phyloP scores from a whole-genome alignment of 139 green algal genomes.

The Marvania coccoides region DNA sequence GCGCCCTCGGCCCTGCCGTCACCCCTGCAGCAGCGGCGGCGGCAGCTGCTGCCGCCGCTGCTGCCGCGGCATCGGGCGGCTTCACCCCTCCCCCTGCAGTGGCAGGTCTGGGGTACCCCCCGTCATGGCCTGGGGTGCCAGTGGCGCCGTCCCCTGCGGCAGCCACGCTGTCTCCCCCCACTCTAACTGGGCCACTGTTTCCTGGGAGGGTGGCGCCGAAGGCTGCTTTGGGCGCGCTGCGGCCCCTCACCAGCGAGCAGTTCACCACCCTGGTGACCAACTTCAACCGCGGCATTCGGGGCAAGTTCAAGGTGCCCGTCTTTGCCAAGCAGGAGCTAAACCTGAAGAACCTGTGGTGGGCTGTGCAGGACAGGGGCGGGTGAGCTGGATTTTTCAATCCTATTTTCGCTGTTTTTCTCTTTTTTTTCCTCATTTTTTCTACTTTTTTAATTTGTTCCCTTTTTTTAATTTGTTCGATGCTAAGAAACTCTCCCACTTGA shows the following conservation, averaged over 20 bases:
- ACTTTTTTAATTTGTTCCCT: too few relatives aligned
- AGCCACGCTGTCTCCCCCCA: background rate
- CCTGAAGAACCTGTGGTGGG: conserved; percentile 53
- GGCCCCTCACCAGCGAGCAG: conserved; percentile 16
- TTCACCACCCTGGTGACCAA: conserved; percentile 47
- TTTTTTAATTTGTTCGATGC: too few relatives aligned
- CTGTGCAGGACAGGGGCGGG: conserved; percentile 58
- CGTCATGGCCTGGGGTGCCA: background rate
- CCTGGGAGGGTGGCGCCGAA: conserved; percentile 15
- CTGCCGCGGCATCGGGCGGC: background rate
- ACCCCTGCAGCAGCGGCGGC: background rate
- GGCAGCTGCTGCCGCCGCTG: conserved; percentile 1
- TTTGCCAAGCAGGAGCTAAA: conserved; percentile 62
- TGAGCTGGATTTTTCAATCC: too few relatives aligned
- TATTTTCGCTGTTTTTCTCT: too few relatives aligned
- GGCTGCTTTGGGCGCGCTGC: conserved; percentile 35
- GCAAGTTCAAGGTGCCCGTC: conserved; percentile 56
- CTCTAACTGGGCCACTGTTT: conserved; percentile 7
- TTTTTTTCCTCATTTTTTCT: too few relatives aligned
- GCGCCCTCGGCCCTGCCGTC: background rate
- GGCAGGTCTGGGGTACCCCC: background rate
- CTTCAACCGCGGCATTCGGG: conserved; percentile 40
- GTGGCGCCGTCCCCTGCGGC: background rate
- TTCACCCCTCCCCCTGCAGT: background rate
- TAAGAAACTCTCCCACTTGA: too few relatives aligned